These are phyloP conservation scores for Friedmanniomyces simplex DNA, from an alignment of 495 filamentous ascomycete genomes.

Conservation along the genomic window DNA sequence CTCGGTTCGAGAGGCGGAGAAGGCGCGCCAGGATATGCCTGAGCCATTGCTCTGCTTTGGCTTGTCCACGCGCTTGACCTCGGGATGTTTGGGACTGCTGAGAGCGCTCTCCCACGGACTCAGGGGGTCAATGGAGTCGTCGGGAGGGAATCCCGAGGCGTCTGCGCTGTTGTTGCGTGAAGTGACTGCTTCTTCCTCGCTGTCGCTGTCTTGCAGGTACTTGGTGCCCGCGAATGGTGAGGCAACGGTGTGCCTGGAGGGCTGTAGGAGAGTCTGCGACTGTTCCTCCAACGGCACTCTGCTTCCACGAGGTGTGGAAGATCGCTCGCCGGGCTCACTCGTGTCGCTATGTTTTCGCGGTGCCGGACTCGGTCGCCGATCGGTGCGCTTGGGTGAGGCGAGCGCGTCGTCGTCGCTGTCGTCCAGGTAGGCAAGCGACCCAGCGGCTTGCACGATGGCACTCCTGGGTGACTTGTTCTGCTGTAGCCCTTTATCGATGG, in stretches of 20 bases:
- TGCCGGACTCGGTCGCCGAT: constrained; percentile 17
- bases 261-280: constrained; percentile 1
- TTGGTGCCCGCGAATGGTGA: constrained; percentile 22
- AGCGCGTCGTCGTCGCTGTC: constrained; percentile 13
- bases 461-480: constrained; percentile 8
- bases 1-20: constrained; percentile 19
- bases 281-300: background rate
- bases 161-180: constrained; percentile 14
- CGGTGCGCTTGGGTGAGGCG: background rate
- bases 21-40: constrained; percentile 22
- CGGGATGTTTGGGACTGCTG: constrained; percentile 3
- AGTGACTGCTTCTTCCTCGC: constrained; percentile 11
- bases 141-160: background rate
- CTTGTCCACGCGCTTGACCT: constrained; percentile 22
- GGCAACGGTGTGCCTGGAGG: constrained; percentile 15
- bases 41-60: constrained; percentile 13
- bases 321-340: background rate
- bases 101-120: constrained; percentile 13
- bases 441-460: constrained; percentile 14
- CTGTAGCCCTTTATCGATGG: constrained; percentile 11
- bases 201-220: constrained; percentile 22
- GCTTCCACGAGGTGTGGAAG: constrained; percentile 4
- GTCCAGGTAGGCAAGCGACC: constrained; percentile 17
- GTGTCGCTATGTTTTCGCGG: constrained; percentile 10
- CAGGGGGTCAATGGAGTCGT: background rate